A percentile compares a stretch with the other conserved stretches of the same genome.
Conservation (phyloP, 2,329 filamentous ascomycete species). For the Monilinia vaccinii-corymbosi region DNA sequence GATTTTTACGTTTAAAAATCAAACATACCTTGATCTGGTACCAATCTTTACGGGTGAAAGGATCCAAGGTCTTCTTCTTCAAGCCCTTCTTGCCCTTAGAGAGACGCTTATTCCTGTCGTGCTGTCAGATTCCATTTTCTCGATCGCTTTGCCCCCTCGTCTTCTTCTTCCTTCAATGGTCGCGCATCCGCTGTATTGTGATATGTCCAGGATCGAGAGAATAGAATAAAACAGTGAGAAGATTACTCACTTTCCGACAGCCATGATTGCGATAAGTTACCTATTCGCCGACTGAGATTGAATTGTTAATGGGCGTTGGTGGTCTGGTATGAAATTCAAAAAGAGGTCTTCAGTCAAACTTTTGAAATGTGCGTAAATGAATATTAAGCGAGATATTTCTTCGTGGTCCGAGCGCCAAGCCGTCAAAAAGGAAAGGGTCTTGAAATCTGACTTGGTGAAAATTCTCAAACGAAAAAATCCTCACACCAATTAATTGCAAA, state of each 20-base stretch:
- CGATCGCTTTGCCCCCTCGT: slow-evolving; percentile 18
- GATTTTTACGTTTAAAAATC: slow-evolving; percentile 5
- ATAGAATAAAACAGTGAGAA: slow-evolving; percentile 10
- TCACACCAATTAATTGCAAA: neutral
- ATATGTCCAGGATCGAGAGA: slow-evolving; percentile 6
- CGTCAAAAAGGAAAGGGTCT: neutral
- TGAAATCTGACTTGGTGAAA: neutral
- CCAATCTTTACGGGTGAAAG: slow-evolving; percentile 99
- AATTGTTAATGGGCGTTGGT: slow-evolving; percentile 12
- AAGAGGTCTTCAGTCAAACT: slow-evolving; percentile 1
- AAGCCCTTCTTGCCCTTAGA: slow-evolving; percentile 99
- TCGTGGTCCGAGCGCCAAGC: neutral
- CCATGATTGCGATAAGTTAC: slow-evolving; percentile 58
- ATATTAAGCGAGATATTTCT: slow-evolving; percentile 8
- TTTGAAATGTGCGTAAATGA: slow-evolving; percentile 9
- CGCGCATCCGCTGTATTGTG: neutral
- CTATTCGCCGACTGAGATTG: slow-evolving; percentile 23
- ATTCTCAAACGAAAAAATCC: neutral
- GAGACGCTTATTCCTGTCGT: slow-evolving; percentile 92
- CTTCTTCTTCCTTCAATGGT: slow-evolving; percentile 9
- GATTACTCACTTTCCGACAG: slow-evolving; percentile 65
- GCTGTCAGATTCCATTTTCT: slow-evolving; percentile 24
- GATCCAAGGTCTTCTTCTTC: slow-evolving; percentile 98
- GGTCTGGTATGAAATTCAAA: slow-evolving; percentile 7
- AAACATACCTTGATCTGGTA: slow-evolving; percentile 81